A percentile compares a stretch with the other conserved stretches of the same genome.
These are phyloP conservation scores for Cyphellophora attinorum DNA, from an alignment of 2,329 filamentous ascomycete species.

Conservation along the genomic window DNA sequence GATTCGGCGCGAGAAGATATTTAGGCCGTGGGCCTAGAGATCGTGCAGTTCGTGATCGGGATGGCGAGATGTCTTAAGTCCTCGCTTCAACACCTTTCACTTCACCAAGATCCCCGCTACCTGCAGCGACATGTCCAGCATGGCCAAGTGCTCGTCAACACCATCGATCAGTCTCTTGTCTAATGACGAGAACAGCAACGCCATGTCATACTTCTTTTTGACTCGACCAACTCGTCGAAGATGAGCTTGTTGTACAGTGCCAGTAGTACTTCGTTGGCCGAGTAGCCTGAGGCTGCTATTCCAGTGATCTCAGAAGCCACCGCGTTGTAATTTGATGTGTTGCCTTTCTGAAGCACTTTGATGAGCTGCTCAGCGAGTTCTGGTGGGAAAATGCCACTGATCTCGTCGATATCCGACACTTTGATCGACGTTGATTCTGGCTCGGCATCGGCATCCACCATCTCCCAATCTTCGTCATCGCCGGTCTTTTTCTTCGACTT, in stretches of 20 bases:
- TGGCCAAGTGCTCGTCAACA: constrained; percentile 85
- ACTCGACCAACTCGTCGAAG: constrained; percentile 72
- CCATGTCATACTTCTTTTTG: constrained; percentile 86
- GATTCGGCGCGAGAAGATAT: too few species aligned
- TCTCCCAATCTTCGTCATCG: constrained; percentile 50
- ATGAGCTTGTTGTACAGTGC: constrained; percentile 80
- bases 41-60: too few species aligned
- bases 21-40: too few species aligned
- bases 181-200: constrained; percentile 80
- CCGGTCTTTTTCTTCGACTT: constrained; percentile 31
- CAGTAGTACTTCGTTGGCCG: constrained; percentile 73
- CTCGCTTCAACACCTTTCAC: too few species aligned
- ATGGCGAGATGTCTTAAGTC: too few species aligned
- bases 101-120: constrained; percentile 49
- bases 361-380: constrained; percentile 61
- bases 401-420: constrained; percentile 77
- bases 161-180: constrained; percentile 94
- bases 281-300: constrained; percentile 94
- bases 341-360: constrained; percentile 54
- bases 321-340: constrained; percentile 59
- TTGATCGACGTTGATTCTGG: constrained; percentile 51
- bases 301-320: constrained; percentile 76
- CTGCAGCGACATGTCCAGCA: constrained; percentile 74
- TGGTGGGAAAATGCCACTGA: constrained; percentile 85
- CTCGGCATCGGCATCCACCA: constrained; percentile 43